Evolutionary conservation across 1,284 basidiomycete genomes (phyloP).

Genomic region (Fomitopsis palustris): DNA sequence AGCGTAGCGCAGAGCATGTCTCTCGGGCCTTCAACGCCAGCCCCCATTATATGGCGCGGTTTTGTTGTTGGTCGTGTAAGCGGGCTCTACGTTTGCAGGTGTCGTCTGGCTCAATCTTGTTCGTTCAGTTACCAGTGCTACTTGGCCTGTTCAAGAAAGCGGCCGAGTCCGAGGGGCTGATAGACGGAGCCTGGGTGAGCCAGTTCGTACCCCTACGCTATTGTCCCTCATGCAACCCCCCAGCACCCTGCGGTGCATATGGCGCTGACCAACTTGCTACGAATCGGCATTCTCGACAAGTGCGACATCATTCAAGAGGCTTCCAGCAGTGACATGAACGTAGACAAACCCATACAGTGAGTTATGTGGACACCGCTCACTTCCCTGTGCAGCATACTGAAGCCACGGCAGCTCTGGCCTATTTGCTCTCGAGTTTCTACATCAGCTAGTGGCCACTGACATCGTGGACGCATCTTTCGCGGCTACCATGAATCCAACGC

Average conservation of each 20-base stretch:
- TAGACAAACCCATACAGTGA: constrained; percentile 12
- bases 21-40: constrained; percentile 27
- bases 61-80: constrained; percentile 69
- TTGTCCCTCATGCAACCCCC: neutral
- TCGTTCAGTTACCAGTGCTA: constrained; percentile 56
- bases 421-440: constrained; percentile 55
- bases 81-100: neutral
- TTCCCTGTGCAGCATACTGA: neutral
- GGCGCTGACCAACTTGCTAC: constrained; percentile 47
- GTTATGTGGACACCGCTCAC: neutral
- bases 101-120: neutral
- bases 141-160: constrained; percentile 50
- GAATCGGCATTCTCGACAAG: constrained; percentile 44
- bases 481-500: constrained; percentile 45
- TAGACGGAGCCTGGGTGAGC: constrained; percentile 56
- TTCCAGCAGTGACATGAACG: constrained; percentile 8
- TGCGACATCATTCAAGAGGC: constrained; percentile 18
- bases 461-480: constrained; percentile 54
- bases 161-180: constrained; percentile 47
- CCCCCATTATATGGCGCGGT: constrained; percentile 56
- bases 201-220: constrained; percentile 1
- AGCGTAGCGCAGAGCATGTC: constrained; percentile 52
- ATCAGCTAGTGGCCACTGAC: constrained; percentile 48
- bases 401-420: constrained; percentile 34
- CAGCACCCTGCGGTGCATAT: constrained; percentile 56